Evolutionary conservation across 768 basidiomycete species (phyloP).

Genomic region (Lactarius hengduanensis): DNA sequence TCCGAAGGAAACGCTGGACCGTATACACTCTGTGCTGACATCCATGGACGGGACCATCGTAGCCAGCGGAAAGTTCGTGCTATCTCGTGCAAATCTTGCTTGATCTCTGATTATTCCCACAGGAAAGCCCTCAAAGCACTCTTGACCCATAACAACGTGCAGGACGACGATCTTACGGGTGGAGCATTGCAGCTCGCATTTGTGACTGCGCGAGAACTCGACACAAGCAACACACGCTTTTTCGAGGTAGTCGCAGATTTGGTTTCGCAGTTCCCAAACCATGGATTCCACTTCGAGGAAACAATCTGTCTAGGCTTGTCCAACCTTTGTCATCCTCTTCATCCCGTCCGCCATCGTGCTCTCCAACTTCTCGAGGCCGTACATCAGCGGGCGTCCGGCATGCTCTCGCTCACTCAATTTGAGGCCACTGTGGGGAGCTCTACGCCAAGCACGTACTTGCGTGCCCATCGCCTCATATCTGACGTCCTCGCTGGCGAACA

Average conservation of each 20-base stretch:
- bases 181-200: slow-evolving; percentile 71
- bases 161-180: slow-evolving; percentile 55
- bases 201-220: slow-evolving; percentile 51
- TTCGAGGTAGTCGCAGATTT: slow-evolving; percentile 79
- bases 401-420: slow-evolving; percentile 67
- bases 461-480: slow-evolving; percentile 75
- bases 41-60: slow-evolving; percentile 53
- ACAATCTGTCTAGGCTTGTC: slow-evolving; percentile 73
- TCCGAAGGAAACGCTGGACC: slow-evolving; percentile 54
- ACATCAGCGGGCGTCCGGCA: slow-evolving; percentile 65
- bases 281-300: slow-evolving; percentile 72
- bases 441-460: slow-evolving; percentile 73
- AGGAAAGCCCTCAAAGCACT: slow-evolving; percentile 80
- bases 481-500: slow-evolving; percentile 78
- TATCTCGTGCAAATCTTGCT: not conserved
- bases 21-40: slow-evolving; percentile 66
- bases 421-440: slow-evolving; percentile 71
- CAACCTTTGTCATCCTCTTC: slow-evolving; percentile 75
- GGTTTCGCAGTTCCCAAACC: slow-evolving; percentile 51
- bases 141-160: slow-evolving; percentile 49
- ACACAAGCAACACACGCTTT: slow-evolving; percentile 60
- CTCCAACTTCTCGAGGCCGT: slow-evolving; percentile 74
- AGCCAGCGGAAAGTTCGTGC: slow-evolving; percentile 62
- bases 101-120: slow-evolving; percentile 22
- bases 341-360: slow-evolving; percentile 66